phyloP scores from a whole-genome alignment of 2,329 filamentous ascomycete genomes.

The Monosporascus sp. region DNA sequence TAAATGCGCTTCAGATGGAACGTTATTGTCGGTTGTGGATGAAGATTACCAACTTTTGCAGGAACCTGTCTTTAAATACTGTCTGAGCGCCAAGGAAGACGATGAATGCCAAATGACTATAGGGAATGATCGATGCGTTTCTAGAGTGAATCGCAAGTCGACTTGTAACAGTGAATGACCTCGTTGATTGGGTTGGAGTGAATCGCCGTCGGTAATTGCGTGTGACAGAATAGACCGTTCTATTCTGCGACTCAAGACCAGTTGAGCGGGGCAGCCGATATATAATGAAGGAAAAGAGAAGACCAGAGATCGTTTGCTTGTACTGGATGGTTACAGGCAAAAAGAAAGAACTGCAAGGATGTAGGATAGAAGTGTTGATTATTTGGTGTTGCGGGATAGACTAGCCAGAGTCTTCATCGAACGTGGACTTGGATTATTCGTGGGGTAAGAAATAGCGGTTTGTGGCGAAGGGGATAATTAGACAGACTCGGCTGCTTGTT shows the following conservation, averaged over 20 bases:
- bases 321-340: not conserved
- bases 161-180: not conserved
- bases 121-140: not conserved
- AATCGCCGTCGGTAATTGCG: not conserved
- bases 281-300: not conserved
- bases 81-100: not conserved
- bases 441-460: not conserved
- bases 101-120: not conserved
- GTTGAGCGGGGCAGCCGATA: not conserved
- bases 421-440: not conserved
- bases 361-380: not conserved
- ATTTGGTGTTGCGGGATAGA: not conserved
- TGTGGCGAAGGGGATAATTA: not conserved
- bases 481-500: not conserved
- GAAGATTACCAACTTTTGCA: too few species aligned
- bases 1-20: not conserved
- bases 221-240: not conserved
- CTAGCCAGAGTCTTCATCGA: not conserved
- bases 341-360: not conserved
- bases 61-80: too few species aligned
- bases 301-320: not conserved
- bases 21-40: not conserved
- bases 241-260: not conserved
- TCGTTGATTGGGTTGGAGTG: not conserved
- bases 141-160: not conserved